phyloP scores from a whole-genome alignment of 2,329 filamentous ascomycete genomes.

The Venturia nashicola region DNA sequence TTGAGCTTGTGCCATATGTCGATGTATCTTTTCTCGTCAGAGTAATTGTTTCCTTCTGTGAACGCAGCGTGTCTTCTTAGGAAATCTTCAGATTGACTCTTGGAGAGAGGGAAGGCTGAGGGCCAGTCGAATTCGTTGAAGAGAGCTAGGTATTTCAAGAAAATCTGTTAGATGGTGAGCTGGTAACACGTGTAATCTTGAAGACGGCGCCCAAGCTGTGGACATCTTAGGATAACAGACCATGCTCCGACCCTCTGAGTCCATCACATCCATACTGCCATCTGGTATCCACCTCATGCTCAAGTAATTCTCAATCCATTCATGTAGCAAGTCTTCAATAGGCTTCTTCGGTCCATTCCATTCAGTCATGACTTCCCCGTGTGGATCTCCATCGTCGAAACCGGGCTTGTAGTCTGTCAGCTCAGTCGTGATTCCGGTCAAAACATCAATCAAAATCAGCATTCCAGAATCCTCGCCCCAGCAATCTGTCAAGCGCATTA shows the following conservation, averaged over 20 bases:
- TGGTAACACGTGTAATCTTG: background rate
- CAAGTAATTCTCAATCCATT: background rate
- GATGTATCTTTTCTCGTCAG: background rate
- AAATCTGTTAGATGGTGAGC: background rate
- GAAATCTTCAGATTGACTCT: background rate
- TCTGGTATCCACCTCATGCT: background rate
- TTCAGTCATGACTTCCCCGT: slow-evolving; percentile 1
- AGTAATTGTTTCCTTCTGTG: background rate
- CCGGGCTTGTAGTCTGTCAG: background rate
- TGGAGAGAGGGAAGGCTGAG: background rate
- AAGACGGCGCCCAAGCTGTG: background rate
- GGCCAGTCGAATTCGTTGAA: background rate
- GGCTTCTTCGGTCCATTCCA: background rate
- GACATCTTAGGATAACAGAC: background rate
- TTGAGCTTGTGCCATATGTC: background rate
- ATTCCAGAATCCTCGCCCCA: background rate
- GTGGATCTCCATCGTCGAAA: background rate
- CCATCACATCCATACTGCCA: background rate
- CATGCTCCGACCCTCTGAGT: background rate
- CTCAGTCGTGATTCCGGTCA: background rate
- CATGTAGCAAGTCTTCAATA: background rate
- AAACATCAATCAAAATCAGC: background rate
- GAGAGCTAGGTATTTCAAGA: background rate
- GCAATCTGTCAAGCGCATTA: background rate
- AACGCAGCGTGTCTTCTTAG: background rate